Base-by-base conservation (phyloP, 345 rosid species). In the Salix udensis region DNA sequence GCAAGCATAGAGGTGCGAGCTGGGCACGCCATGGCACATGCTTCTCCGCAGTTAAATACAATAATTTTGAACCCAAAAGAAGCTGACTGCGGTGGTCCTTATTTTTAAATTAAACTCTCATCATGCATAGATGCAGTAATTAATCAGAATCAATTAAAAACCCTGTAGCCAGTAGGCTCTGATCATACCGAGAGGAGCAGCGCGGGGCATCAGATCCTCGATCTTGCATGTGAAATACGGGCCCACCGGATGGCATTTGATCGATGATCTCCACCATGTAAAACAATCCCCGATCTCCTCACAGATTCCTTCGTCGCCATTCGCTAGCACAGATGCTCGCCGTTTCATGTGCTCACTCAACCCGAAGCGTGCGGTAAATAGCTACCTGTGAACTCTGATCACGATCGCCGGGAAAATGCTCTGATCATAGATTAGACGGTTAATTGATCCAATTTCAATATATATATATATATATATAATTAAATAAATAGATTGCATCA, bases 1-100 rank as follows among this genome's bases (percentile, higher is more conserved):
- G 8, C 23, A 52, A 6, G 78, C 80, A 77, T 81, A 62, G 83
- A 73, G 77, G 74, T 21, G 77, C 48, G 84, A 52, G 84, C 80
- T 55, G 3, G n/a, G 13, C 77, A 74, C 71, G 52, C 40, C 77
- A 48, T n/a, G 19, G 68, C 83, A 80, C 83, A 76, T 76, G 79
- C 83, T 31, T 53, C 48, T 40, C 53, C 50, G 14, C 14, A 12
- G 18, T 12, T 46, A 46, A 46, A 46, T 14, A 46, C 18, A 46
- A 15, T 46, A 46, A 12, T 46, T 46, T 46, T 14, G 50, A 12
- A 4, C 50, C 15, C 15, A 46, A 46, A 46, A 46, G 16, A 46
- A 46, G 44, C 44, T 40, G 44, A 13, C 2, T 42, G 14, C 46
- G 3, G 18, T 46, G 18, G 52, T 46, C 52, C 14, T 46, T 1